Evolutionary conservation across 2,329 filamentous ascomycete species (phyloP).

Genomic region (Rutstroemia sp.): DNA sequence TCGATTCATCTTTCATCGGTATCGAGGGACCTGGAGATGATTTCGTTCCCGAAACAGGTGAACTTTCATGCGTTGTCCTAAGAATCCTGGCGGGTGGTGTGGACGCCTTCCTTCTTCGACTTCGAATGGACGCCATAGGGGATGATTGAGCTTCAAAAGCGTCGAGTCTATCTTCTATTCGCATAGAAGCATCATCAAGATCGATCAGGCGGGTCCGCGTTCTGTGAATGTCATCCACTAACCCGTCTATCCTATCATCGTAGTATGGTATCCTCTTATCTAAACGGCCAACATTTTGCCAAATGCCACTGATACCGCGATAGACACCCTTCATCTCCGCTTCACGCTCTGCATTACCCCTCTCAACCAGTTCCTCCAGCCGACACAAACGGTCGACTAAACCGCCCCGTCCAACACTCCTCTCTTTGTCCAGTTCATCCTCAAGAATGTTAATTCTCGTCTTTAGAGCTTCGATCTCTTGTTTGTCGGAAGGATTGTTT

Average conservation of each 20-base stretch:
- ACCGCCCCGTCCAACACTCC: conserved; percentile 21
- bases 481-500: conserved; percentile 38
- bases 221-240: conserved; percentile 35
- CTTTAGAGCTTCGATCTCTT: conserved; percentile 42
- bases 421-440: conserved; percentile 34
- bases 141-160: conserved; percentile 17
- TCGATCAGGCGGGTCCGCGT: conserved; percentile 28
- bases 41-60: conserved; percentile 10
- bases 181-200: conserved; percentile 30
- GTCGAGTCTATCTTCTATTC: conserved; percentile 28
- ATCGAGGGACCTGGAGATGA: not conserved
- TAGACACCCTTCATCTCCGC: conserved; percentile 48
- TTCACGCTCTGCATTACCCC: conserved; percentile 41
- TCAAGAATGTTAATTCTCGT: conserved; percentile 40
- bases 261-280: conserved; percentile 42
- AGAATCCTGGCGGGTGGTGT: conserved; percentile 20
- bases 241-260: conserved; percentile 46
- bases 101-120: conserved; percentile 24
- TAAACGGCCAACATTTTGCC: conserved; percentile 40
- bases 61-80: conserved; percentile 8
- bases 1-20: not conserved
- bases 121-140: conserved; percentile 5
- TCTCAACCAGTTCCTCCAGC: conserved; percentile 48
- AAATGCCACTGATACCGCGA: conserved; percentile 46
- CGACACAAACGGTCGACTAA: conserved; percentile 29